Evolutionary conservation across 2,329 filamentous ascomycete genomes (phyloP).

Genomic region (Aphanocladium album): DNA sequence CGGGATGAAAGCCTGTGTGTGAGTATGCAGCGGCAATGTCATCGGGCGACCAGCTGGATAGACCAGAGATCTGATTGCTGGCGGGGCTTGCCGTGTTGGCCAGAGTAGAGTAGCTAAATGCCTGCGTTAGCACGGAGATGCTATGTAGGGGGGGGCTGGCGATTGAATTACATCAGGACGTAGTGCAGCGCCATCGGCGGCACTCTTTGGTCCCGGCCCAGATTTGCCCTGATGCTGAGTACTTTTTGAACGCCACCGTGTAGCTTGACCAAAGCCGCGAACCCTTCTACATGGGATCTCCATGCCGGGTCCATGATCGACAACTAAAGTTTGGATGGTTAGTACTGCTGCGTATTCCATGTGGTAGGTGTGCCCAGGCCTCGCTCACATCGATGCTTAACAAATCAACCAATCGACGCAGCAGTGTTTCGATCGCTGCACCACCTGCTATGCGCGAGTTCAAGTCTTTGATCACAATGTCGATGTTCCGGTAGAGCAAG

Average conservation of each 20-base stretch:
- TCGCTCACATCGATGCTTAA: conserved; percentile 7
- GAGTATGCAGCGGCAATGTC: conserved; percentile 9
- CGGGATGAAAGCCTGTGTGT: conserved; percentile 8
- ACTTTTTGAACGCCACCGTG: conserved; percentile 7
- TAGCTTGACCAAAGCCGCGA: conserved; percentile 9
- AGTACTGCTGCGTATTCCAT: not conserved
- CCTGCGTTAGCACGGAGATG: not conserved
- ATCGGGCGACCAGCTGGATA: conserved; percentile 4
- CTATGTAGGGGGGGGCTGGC: not conserved
- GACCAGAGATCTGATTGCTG: conserved; percentile 3
- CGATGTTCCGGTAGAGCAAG: conserved; percentile 1
- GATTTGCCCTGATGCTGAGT: not conserved
- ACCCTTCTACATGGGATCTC: conserved; percentile 7
- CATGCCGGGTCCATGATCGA: conserved; percentile 10
- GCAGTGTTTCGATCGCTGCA: not conserved
- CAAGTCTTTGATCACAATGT: conserved; percentile 6
- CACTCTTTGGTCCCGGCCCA: not conserved
- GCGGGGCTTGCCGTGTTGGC: conserved; percentile 9
- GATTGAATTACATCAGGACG: conserved; percentile 2
- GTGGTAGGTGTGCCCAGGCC: not conserved
- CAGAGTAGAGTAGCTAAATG: not conserved
- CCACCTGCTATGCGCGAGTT: conserved; percentile 5
- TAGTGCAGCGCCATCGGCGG: conserved; percentile 6
- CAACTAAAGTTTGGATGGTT: not conserved
- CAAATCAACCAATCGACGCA: conserved; percentile 1